Evolutionary conservation across 192 early-diverging fungal genomes (phyloP).

Genomic region (Gamsiella multidivaricata): DNA sequence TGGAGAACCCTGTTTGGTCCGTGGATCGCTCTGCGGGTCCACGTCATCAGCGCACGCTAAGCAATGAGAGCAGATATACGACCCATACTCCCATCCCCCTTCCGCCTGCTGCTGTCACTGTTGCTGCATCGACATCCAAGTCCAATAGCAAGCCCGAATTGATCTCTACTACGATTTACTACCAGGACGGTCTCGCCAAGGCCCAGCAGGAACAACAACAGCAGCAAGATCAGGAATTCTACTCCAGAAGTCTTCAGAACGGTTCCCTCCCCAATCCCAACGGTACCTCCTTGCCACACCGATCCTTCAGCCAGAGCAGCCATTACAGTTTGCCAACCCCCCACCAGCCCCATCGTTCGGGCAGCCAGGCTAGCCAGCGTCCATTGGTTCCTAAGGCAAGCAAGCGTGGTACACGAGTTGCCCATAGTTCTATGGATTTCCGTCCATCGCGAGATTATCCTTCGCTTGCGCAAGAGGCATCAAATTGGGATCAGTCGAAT

Average conservation of each 20-base stretch:
- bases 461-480: slow-evolving; percentile 1
- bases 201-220: slow-evolving; percentile 33
- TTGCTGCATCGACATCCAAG: neutral
- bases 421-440: neutral
- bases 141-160: neutral
- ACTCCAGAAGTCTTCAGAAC: neutral
- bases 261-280: neutral
- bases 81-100: neutral
- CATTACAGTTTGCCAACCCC: slow-evolving; percentile 5
- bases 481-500: too few relatives aligned
- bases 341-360: slow-evolving; percentile 2
- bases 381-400: neutral
- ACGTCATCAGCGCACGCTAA: slow-evolving; percentile 5
- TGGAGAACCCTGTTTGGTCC: slow-evolving; percentile 6
- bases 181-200: slow-evolving; percentile 35
- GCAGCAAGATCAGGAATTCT: slow-evolving; percentile 7
- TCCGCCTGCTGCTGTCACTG: neutral
- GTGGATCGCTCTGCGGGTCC: too few relatives aligned
- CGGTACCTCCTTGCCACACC: neutral
- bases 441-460: slow-evolving; percentile 5
- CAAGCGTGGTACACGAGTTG: neutral
- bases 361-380: slow-evolving; percentile 12
- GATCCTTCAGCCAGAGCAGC: slow-evolving; percentile 16
- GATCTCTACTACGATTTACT: slow-evolving; percentile 32
- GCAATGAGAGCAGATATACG: neutral